Base-by-base conservation (phyloP, 441 rosid genomes). In the Aquilaria agallochum region DNA sequence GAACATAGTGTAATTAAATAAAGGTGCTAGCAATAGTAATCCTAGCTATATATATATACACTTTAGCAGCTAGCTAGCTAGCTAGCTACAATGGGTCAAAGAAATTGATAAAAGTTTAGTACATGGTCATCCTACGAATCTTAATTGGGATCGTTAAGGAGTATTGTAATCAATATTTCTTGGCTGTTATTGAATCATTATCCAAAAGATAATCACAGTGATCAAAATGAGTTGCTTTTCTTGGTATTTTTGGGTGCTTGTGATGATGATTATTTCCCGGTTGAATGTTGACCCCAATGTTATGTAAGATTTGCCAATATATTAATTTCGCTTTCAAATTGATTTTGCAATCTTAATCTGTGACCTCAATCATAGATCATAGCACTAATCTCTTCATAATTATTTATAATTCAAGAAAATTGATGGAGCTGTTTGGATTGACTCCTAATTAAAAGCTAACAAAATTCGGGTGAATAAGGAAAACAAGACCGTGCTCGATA, bases 121-220 rank as follows among this genome's bases (percentile, higher is more conserved):
- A 31, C 53, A 55, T 46, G 13, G 30, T 27, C 40, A 42, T 53
- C 71, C 76, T 57, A 60, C 70, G 49, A 47, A 76, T 76, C 77
- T 58, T 58, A 51, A 49, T 4, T 56, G 64, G 50, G 15, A 64
- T 68, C 60, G 64, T 60, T 62, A 36, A 49, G 10, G 33, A 65
- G 66, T 70, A 68, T 50, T 59, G 36, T 36, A 36, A 5, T 60
- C 11, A 13, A 47, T 11, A 15, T 44, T 63, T 61, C n/a, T 49
- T 56, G 14, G 33, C 54, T 20, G 9, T 56, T 34, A 15, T 60
- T 15, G 50, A 15, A 33, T 14, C 10, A 53, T 60, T 68, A 11
- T 58, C 52, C 10, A 56, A 36, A 44, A 54, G 51, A 68, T 55
- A 47, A 46, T 10, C 14, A 54, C 44, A 53, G 32, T 48, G 47